Percentiles rank a stretch among this genome's conserved stretches.
Evolutionary conservation across 2,329 filamentous ascomycete species (phyloP).

Genomic region (Trichoderma sp.): DNA sequence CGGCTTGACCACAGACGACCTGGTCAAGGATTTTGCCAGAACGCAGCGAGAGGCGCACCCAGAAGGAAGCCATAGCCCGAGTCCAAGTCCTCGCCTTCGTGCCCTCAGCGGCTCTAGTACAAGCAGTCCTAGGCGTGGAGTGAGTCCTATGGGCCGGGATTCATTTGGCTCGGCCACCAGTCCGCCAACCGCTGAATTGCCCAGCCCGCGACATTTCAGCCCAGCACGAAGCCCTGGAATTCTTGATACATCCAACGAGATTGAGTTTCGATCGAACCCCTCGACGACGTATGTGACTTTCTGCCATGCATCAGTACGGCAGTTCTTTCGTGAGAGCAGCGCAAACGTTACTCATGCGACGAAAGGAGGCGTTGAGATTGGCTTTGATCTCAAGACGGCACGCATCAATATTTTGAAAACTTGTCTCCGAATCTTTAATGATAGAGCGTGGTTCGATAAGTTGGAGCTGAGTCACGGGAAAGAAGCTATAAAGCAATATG

Average conservation of each 20-base stretch:
- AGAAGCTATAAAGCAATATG: conserved; percentile 45
- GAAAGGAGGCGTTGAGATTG: conserved; percentile 36
- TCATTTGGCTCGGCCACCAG: conserved; percentile 31
- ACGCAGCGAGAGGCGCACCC: conserved; percentile 36
- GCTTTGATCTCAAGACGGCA: conserved; percentile 43
- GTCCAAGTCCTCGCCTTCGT: conserved; percentile 7
- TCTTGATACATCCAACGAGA: conserved; percentile 39
- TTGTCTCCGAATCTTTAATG: conserved; percentile 47
- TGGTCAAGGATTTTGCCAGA: conserved; percentile 45
- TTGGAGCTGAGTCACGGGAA: conserved; percentile 37
- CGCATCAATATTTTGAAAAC: conserved; percentile 45
- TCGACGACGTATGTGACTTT: conserved; percentile 46
- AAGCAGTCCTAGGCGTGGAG: conserved; percentile 26
- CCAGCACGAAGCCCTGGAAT: conserved; percentile 40
- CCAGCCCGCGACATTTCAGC: conserved; percentile 35
- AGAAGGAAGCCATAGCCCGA: conserved; percentile 30
- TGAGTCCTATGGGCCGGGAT: conserved; percentile 22
- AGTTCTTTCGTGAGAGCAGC: conserved; percentile 45
- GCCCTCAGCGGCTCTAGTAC: conserved; percentile 28
- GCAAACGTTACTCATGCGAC: conserved; percentile 33
- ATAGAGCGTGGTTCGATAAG: conserved; percentile 39
- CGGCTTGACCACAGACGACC: conserved; percentile 48
- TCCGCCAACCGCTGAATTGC: conserved; percentile 28
- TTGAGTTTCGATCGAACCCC: conserved; percentile 50
- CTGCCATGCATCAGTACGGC: conserved; percentile 47